Base-by-base conservation (phyloP, 805 yeast genomes). In the Kurtzmaniella fragi region DNA sequence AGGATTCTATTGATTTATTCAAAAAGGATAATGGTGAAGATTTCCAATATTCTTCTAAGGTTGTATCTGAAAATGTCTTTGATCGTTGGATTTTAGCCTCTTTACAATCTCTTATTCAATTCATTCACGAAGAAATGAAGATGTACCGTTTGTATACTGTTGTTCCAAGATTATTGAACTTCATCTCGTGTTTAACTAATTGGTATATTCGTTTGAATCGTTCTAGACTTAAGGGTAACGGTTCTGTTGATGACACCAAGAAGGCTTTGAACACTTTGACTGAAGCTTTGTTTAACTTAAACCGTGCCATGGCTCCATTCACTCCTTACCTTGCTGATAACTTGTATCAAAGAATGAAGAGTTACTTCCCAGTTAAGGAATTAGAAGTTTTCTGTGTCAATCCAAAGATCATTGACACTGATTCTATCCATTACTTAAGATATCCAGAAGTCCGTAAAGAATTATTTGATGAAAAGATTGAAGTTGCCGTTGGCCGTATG, bases 131-230 rank as follows among this genome's bases (percentile, higher is more conserved):
- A 42, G 99, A 93, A 72, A 93, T 93, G 99, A 65, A 61, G 37
- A 84, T 77, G 47, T 93, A 93, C 73, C 79, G 95, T 65, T 74
- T 93, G 49, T 93, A 88, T 69, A 89, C 97, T 32, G 99, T 93
- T 51, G 98, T 93, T 50, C 97, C 99, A 53, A 85, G 83, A 57
- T 71, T 93, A 57, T 76, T 93, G 57, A 75, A 78, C 42, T 82
- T 93, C 64, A 85, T 93, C 61, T 99, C 93, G 57, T 87, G 87
- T 59, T 77, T 93, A 66, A 93, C 99, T 49, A 93, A 93, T 73
- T 93, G 98, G 98, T 93, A 93, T 73, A 93, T 93, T 62, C 84
- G 99, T 65, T 86, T 93, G 67, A 93, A 93, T 73, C 90, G 99
- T 73, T 81, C 88, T 71, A 91, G 99, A 75, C 78, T 93, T 57